Conservation (phyloP, 345 rosid species). For the Rhodamnia argentea region DNA sequence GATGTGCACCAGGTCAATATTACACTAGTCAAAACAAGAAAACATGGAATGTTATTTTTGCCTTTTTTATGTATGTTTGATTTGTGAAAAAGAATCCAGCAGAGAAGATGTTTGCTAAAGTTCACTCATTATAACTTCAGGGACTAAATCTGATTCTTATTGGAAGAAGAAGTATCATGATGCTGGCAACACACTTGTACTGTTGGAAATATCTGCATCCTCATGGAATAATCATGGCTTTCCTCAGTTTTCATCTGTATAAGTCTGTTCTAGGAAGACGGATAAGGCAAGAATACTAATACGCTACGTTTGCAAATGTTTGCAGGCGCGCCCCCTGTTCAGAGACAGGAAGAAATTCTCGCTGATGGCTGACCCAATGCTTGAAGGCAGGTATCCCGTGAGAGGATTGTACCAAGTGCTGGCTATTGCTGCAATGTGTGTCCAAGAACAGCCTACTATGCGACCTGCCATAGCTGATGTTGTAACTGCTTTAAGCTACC, state of each 20-base stretch:
- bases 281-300: not conserved
- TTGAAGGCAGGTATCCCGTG: slow-evolving; percentile 59
- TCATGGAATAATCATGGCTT: not conserved
- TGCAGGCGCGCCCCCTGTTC: slow-evolving; percentile 83
- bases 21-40: not conserved
- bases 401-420: slow-evolving; percentile 86
- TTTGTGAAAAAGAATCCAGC: not conserved
- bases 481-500: slow-evolving; percentile 66
- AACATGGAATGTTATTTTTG: not conserved
- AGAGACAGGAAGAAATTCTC: slow-evolving; percentile 70
- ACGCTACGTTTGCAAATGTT: not conserved
- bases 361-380: slow-evolving; percentile 67
- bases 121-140: not conserved
- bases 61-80: not conserved
- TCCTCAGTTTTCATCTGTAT: not conserved
- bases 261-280: not conserved
- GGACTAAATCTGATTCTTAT: not conserved
- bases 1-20: not conserved
- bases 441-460: slow-evolving; percentile 82
- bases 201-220: not conserved
- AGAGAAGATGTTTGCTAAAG: not conserved
- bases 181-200: not conserved
- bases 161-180: not conserved
- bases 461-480: slow-evolving; percentile 73
- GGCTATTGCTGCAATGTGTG: slow-evolving; percentile 92